A percentile compares a stretch with the other conserved stretches of the same genome.
Evolutionary conservation across 768 basidiomycete species (phyloP).

Genomic region (Rhizopogon salebrosus): DNA sequence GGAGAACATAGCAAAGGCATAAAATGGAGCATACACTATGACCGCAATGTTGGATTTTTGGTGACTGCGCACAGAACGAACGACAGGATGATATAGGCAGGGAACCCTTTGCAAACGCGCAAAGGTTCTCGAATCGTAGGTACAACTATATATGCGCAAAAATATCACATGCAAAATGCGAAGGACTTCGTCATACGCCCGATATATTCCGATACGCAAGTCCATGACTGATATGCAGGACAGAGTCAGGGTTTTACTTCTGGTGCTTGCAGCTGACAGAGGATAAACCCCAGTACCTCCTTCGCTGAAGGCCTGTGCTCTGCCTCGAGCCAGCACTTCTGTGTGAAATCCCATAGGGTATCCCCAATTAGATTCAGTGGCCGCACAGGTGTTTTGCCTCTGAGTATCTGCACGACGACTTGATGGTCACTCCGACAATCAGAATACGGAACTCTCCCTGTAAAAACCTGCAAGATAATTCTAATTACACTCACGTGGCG

Average conservation of each 20-base stretch:
- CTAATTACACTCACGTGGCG: background rate
- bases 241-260: background rate
- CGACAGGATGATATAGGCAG: too few species aligned
- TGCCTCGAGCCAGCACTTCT: constrained; percentile 12
- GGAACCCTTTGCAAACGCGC: too few species aligned
- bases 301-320: background rate
- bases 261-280: constrained; percentile 2
- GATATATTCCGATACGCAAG: too few species aligned
- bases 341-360: constrained; percentile 1
- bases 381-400: background rate
- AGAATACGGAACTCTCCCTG: constrained; percentile 1
- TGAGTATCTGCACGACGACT: background rate
- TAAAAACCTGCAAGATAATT: background rate
- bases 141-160: too few species aligned
- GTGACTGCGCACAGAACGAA: too few species aligned
- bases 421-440: background rate
- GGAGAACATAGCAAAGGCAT: background rate
- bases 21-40: constrained; percentile 4
- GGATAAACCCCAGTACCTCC: background rate
- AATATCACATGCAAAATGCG: too few species aligned
- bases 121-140: too few species aligned
- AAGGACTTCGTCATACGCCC: too few species aligned
- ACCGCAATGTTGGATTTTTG: too few species aligned
- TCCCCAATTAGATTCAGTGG: background rate
- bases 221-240: too few species aligned